Evolutionary conservation across 164 flowering plant species (phyloP).

Genomic region (Brasenia schreberi): DNA sequence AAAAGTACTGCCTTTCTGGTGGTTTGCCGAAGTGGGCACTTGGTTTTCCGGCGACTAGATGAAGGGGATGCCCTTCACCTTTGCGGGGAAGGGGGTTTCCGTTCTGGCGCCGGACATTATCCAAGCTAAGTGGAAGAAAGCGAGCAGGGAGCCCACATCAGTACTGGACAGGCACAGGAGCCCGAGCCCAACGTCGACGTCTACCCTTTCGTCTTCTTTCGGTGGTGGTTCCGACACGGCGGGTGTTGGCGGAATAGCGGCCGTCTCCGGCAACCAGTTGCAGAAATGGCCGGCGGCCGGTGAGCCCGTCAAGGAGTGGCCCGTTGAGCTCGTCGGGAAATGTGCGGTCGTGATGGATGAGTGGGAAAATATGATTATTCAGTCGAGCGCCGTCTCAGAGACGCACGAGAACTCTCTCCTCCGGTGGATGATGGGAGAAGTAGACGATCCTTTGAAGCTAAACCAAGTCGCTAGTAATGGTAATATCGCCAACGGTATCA

Average conservation of each 20-base stretch:
- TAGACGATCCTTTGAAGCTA: not conserved
- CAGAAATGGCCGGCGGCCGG: constrained; percentile 39
- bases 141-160: constrained; percentile 50
- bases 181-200: constrained; percentile 60
- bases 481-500: not conserved
- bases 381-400: not conserved
- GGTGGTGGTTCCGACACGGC: constrained; percentile 28
- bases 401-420: not conserved
- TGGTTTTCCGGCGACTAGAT: constrained; percentile 20
- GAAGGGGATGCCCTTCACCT: constrained; percentile 79
- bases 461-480: not conserved
- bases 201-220: constrained; percentile 71
- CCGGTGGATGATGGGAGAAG: not conserved
- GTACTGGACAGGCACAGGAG: constrained; percentile 62
- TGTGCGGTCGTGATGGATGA: not conserved
- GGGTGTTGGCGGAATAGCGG: constrained; percentile 8
- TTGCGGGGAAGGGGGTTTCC: constrained; percentile 65
- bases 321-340: not conserved
- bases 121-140: constrained; percentile 20
- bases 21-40: not conserved
- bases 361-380: not conserved
- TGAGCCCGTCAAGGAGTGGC: constrained; percentile 14
- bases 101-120: constrained; percentile 8
- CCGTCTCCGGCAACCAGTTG: constrained; percentile 11
- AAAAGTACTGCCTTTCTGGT: not conserved